Evolutionary conservation across 805 yeast genomes (phyloP).

Genomic region (Pichia nanzhaoensis): DNA sequence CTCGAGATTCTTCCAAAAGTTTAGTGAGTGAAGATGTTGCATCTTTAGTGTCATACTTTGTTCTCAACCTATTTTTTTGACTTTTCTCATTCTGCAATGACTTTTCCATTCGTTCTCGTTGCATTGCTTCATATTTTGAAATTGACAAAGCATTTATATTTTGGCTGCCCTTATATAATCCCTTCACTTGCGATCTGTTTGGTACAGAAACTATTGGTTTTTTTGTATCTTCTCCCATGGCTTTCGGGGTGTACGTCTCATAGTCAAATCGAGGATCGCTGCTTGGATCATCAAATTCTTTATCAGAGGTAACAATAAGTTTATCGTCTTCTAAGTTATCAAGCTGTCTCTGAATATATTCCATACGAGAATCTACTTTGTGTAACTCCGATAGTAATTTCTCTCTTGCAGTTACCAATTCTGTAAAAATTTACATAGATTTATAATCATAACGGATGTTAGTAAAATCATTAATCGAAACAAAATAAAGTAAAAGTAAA

Average conservation of each 20-base stretch:
- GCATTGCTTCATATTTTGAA: not conserved
- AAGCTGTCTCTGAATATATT: too few relatives aligned
- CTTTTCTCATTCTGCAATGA: not conserved
- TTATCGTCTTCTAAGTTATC: not conserved
- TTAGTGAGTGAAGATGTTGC: not conserved
- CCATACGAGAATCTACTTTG: too few relatives aligned
- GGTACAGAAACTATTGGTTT: not conserved
- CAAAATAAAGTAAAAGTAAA: too few relatives aligned
- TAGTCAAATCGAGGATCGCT: conserved; percentile 7
- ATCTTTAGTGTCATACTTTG: not conserved
- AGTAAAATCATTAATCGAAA: too few relatives aligned
- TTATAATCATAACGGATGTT: too few relatives aligned
- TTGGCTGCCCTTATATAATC: conserved; percentile 6
- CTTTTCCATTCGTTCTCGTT: not conserved
- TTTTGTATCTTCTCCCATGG: not conserved
- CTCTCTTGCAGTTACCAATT: too few relatives aligned
- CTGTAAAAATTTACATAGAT: too few relatives aligned
- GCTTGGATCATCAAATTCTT: conserved; percentile 8
- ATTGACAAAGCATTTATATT: not conserved
- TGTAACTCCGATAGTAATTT: too few relatives aligned
- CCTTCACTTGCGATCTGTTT: not conserved
- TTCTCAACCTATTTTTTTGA: not conserved
- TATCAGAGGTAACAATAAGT: conserved; percentile 6
- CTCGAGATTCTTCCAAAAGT: not conserved
- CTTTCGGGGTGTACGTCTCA: not conserved